phyloP scores from a whole-genome alignment of 495 filamentous ascomycete genomes.

The Umbilicaria muhlenbergii region DNA sequence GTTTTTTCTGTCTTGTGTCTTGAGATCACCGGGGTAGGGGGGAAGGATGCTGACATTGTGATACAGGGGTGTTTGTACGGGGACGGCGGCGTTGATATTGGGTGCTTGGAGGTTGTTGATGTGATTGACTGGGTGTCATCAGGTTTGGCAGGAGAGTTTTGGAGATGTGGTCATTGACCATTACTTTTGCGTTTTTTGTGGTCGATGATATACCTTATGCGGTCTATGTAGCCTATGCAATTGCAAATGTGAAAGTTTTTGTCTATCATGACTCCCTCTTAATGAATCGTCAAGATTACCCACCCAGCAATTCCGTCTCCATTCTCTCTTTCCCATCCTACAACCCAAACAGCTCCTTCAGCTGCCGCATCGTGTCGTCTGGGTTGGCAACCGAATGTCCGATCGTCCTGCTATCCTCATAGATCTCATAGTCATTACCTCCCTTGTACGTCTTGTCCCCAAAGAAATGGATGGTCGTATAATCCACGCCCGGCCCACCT shows the following conservation, averaged over 20 bases:
- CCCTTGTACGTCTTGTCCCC: conserved; percentile 83
- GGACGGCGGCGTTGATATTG: conserved; percentile 80
- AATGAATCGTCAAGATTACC: too few species aligned
- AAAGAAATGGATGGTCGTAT: conserved; percentile 90
- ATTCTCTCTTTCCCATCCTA: conserved; percentile 18
- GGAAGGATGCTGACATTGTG: conserved; percentile 14
- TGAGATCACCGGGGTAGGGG: neutral
- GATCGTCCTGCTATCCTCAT: conserved; percentile 56
- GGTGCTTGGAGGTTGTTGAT: conserved; percentile 90
- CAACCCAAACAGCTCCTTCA: conserved; percentile 68
- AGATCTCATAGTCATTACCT: conserved; percentile 95
- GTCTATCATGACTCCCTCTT: too few species aligned
- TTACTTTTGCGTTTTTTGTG: too few species aligned
- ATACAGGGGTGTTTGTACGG: conserved; percentile 73
- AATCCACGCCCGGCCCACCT: conserved; percentile 56
- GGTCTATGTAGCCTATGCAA: too few species aligned
- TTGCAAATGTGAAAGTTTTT: too few species aligned
- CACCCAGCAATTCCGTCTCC: neutral
- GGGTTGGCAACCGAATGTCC: conserved; percentile 72
- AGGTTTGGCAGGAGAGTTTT: neutral
- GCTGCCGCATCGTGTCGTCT: conserved; percentile 58
- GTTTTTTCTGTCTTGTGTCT: conserved; percentile 6
- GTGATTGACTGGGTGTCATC: conserved; percentile 16
- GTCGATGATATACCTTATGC: too few species aligned
- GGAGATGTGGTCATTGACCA: too few species aligned